phyloP scores from a whole-genome alignment of 768 basidiomycete genomes.

The Lanmaoa pseudosensibilis region DNA sequence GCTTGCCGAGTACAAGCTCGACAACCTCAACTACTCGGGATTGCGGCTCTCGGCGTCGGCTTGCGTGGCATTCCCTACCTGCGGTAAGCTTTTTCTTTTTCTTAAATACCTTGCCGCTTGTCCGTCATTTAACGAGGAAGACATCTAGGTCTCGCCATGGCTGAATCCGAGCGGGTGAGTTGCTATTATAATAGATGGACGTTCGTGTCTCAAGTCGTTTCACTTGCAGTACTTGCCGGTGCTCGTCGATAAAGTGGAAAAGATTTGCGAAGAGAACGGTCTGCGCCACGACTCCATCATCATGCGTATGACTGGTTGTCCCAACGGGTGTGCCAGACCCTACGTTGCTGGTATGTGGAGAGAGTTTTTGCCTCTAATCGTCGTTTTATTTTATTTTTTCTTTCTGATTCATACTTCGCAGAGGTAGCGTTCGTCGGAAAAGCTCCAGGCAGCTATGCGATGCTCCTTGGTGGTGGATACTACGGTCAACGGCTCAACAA shows the following conservation, averaged over 20 bases:
- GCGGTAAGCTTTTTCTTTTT: slow-evolving; percentile 45
- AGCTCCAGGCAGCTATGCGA: slow-evolving; percentile 86
- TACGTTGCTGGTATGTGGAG: slow-evolving; percentile 74
- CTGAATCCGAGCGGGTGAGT: slow-evolving; percentile 68
- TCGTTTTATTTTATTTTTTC: not conserved
- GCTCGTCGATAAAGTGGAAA: slow-evolving; percentile 94
- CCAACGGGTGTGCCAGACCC: slow-evolving; percentile 90
- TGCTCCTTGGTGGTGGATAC: slow-evolving; percentile 96
- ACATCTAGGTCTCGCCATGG: slow-evolving; percentile 65
- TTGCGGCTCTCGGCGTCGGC: slow-evolving; percentile 89
- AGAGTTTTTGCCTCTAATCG: not conserved
- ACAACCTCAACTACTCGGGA: slow-evolving; percentile 77
- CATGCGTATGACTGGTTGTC: slow-evolving; percentile 99
- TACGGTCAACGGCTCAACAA: slow-evolving; percentile 94
- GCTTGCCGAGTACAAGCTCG: slow-evolving; percentile 82
- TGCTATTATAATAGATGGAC: not conserved
- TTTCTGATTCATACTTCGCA: slow-evolving; percentile 26
- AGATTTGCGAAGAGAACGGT: slow-evolving; percentile 91
- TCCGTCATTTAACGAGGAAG: not conserved
- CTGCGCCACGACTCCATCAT: slow-evolving; percentile 92
- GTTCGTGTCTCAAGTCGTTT: slow-evolving; percentile 39
- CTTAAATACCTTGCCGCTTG: not conserved
- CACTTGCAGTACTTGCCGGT: slow-evolving; percentile 79
- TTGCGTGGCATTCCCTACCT: slow-evolving; percentile 97
- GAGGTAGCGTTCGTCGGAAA: slow-evolving; percentile 98